phyloP scores from a whole-genome alignment of 2,329 filamentous ascomycete species.

The Alternaria hordeiaustralica region DNA sequence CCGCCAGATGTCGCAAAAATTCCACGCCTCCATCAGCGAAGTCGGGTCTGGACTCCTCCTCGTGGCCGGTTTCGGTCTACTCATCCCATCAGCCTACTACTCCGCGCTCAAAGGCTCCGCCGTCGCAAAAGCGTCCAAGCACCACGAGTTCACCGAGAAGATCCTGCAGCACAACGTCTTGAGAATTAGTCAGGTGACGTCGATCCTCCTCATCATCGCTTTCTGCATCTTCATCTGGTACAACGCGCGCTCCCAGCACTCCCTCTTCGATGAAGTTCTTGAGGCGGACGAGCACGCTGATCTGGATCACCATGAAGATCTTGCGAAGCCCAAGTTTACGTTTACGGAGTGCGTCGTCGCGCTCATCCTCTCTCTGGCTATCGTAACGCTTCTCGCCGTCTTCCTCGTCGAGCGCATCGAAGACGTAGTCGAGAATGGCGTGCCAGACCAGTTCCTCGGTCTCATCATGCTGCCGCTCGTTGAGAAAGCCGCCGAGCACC shows the following conservation, averaged over 20 bases:
- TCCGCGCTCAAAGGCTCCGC: slow-evolving; percentile 53
- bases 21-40: slow-evolving; percentile 79
- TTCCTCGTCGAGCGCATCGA: slow-evolving; percentile 77
- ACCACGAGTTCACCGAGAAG: slow-evolving; percentile 42
- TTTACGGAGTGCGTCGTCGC: slow-evolving; percentile 74
- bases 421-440: slow-evolving; percentile 60
- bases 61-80: slow-evolving; percentile 69
- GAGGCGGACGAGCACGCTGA: slow-evolving; percentile 73
- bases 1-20: slow-evolving; percentile 70
- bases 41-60: slow-evolving; percentile 78
- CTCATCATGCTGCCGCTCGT: slow-evolving; percentile 82
- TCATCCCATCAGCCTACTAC: slow-evolving; percentile 46
- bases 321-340: slow-evolving; percentile 71
- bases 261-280: slow-evolving; percentile 77
- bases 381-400: slow-evolving; percentile 76
- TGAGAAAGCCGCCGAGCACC: slow-evolving; percentile 85
- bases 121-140: slow-evolving; percentile 33
- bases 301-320: slow-evolving; percentile 66
- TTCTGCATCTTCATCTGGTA: slow-evolving; percentile 65
- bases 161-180: slow-evolving; percentile 43
- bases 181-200: slow-evolving; percentile 46
- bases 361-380: slow-evolving; percentile 67
- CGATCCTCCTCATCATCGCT: slow-evolving; percentile 45
- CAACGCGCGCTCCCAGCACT: slow-evolving; percentile 76
- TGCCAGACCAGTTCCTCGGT: slow-evolving; percentile 64